Conservation (phyloP, 495 filamentous ascomycete species). For the Lophiostoma macrostomum region DNA sequence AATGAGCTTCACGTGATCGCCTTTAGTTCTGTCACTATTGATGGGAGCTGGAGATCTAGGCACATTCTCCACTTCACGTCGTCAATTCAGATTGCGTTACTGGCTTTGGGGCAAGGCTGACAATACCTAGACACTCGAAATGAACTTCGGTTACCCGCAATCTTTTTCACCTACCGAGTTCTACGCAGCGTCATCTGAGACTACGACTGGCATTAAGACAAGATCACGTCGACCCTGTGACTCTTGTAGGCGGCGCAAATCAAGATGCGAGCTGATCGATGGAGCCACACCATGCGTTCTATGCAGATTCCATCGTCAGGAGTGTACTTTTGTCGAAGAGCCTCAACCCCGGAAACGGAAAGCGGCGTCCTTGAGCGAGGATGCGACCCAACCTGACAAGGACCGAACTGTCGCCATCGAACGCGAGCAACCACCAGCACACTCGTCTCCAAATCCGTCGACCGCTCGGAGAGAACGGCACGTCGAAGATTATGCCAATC, state of each 20-base stretch:
- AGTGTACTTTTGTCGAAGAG: slow-evolving; percentile 33
- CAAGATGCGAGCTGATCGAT: slow-evolving; percentile 34
- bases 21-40: too few relatives aligned
- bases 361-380: slow-evolving; percentile 20
- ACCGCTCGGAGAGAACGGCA: slow-evolving; percentile 25
- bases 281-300: slow-evolving; percentile 31
- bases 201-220: slow-evolving; percentile 7
- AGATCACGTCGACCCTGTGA: slow-evolving; percentile 33
- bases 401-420: neutral
- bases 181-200: slow-evolving; percentile 5
- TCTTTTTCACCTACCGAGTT: slow-evolving; percentile 22
- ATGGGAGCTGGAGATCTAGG: neutral
- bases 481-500: slow-evolving; percentile 36
- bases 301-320: slow-evolving; percentile 35
- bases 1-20: too few relatives aligned
- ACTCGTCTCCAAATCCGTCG: slow-evolving; percentile 1
- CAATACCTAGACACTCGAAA: neutral
- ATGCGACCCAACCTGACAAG: slow-evolving; percentile 14
- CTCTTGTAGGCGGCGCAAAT: slow-evolving; percentile 31
- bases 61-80: neutral
- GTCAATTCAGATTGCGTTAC: neutral
- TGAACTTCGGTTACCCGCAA: slow-evolving; percentile 24
- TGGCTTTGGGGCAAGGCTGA: neutral
- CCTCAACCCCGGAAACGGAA: slow-evolving; percentile 31
- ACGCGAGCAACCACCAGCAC: neutral